Conservation (phyloP, 1,139 yeast genomes). For the Hansenula anomala region DNA sequence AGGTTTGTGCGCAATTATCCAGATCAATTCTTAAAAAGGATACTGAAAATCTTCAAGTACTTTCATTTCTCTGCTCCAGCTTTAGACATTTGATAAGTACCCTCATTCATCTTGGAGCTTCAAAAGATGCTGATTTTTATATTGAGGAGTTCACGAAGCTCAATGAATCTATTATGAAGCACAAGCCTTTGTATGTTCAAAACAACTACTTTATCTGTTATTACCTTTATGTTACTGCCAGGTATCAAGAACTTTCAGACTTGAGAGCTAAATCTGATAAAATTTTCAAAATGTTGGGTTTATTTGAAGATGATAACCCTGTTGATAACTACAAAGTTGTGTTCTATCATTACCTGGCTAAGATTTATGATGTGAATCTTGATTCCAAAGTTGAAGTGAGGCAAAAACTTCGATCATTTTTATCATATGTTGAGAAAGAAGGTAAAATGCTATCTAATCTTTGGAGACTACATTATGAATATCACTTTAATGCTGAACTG, state of each 20-base stretch:
- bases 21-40: constrained; percentile 27
- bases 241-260: constrained; percentile 3
- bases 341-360: constrained; percentile 14
- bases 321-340: constrained; percentile 21
- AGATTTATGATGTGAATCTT: constrained; percentile 14
- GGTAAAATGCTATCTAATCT: constrained; percentile 16
- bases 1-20: constrained; percentile 26
- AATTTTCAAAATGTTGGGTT: constrained; percentile 16
- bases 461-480: constrained; percentile 26
- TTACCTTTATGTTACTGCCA: constrained; percentile 20
- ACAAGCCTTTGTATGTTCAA: constrained; percentile 8
- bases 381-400: constrained; percentile 16
- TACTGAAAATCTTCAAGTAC: constrained; percentile 34
- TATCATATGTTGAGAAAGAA: constrained; percentile 19
- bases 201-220: constrained; percentile 22
- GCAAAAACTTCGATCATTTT: constrained; percentile 21
- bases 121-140: constrained; percentile 50
- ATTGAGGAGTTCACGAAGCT: constrained; percentile 41
- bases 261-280: constrained; percentile 10
- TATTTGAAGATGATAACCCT: constrained; percentile 22
- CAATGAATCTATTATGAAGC: constrained; percentile 24
- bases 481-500: constrained; percentile 14
- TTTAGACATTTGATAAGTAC: constrained; percentile 33
- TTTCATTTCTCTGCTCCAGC: constrained; percentile 29
- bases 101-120: constrained; percentile 42